Base-by-base conservation (phyloP, 2,329 filamentous ascomycete species). In the Exophiala sp. region DNA sequence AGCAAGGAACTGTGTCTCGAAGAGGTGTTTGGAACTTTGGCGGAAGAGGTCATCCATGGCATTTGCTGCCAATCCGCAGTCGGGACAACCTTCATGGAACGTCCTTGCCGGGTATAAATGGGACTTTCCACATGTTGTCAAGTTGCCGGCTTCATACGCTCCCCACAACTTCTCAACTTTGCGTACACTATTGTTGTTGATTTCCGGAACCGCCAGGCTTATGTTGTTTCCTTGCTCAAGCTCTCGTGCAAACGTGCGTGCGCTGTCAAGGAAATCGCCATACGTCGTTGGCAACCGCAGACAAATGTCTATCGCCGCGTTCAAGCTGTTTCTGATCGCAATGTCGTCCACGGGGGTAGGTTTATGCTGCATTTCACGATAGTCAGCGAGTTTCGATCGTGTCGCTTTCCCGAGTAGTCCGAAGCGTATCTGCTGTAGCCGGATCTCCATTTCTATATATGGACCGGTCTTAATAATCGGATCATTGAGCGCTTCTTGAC, bases 401-500 rank as follows among this genome's bases (percentile, higher is more conserved):
- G 29, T 32, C 5, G 47, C 24, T 16, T 41, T 50, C 16, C 48
- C 52, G 22, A 60, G 47, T 16, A 56, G 50, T 23, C 52, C 35
- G 29, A 61, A 58, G 18, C 49, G 55, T 5, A 60, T 39, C 37
- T 60, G 57, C 19, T 58, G 53, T 18, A 64, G 48, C 16, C 57
- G 57, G 1, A 60, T 43, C 44, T 65, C 63, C 21, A 49, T 53
- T 46, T 64, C 60, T 22, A 65, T 47, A 14, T 53, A 44, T 24
- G 56, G 57, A 22, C 59, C 42, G 7, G 48, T 43, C 23, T 41
- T 53, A 1, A 24, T 34, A 18, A 37, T 13, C n/a, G 47, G 53
- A 18, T 53, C 37, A 2, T 22, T 32, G 30, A 63, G 55, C 8
- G 48, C 35, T 9, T 37, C 24, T n/a, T 56, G 32, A 23, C 60